Evolutionary conservation across 768 basidiomycete species (phyloP), one percentile per base, ranked within the genome.

Genomic region (Boletus rubroflammeus): DNA sequence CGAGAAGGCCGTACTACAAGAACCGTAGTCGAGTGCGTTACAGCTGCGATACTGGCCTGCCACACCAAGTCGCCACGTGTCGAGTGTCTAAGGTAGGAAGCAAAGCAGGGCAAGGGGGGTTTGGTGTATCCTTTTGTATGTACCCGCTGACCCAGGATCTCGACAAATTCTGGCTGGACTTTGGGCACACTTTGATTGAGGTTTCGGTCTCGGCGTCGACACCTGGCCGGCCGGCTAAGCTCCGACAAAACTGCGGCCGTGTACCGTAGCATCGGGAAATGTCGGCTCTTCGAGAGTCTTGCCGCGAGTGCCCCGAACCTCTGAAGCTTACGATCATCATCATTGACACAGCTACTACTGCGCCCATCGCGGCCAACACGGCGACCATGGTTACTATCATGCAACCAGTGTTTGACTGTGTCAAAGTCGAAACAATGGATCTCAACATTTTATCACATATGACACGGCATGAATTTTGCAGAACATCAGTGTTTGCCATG

Each of bases 101-200:
- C 42, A 56, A 21, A 8, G 52, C 40, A 50, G 55, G 54, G 43
- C 42, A 36, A 29, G 29, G 50, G 50, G 29, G 26, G 13, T n/a
- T 29, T 26, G 7, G 5, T 25, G 13, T n/a, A 15, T 29, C 31
- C n/a, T 14, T 32, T 1, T 28, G 23, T 25, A 7, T n/a, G n/a
- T n/a, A n/a, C 23, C 55, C 43, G 17, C 42, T 58, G 43, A 35
- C 29, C 19, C 49, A 25, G 29, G 19, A 21, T 25, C 40, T 23
- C 53, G 31, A 34, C 51, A 26, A 25, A 39, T 32, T 50, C n/a
- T 10, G 14, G n/a, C 21, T n/a, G 15, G 32, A 51, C 34, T 28
- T 21, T 50, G 9, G 14, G 21, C 47, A 49, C 44, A 23, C 14
- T 11, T 15, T 8, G 36, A 10, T 19, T 23, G 19, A 40, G 21